These are phyloP conservation scores for Globisporangium abappressorium DNA, from an alignment of 352 stramenopile genomes.

Conservation along the genomic window DNA sequence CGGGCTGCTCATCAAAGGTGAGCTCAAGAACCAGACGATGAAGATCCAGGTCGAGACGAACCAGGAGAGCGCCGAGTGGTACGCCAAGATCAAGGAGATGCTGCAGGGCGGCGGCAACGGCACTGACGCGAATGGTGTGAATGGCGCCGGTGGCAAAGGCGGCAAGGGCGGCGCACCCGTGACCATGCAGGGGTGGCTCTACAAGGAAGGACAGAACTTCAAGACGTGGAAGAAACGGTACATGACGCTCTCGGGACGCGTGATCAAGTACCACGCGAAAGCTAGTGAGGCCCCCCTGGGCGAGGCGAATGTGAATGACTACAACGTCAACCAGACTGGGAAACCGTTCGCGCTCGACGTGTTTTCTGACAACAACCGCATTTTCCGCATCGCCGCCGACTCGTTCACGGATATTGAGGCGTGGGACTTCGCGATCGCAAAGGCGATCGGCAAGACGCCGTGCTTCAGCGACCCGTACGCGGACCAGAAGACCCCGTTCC, in stretches of 20 bases:
- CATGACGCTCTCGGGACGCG: conserved; percentile 58
- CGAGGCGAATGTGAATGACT: conserved; percentile 60
- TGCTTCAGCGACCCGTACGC: conserved; percentile 69
- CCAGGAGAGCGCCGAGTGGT: conserved; percentile 60
- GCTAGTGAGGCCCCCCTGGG: conserved; percentile 54
- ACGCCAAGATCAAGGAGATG: conserved; percentile 42
- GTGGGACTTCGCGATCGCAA: conserved; percentile 62
- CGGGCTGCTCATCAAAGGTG: conserved; percentile 51
- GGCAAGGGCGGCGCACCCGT: conserved; percentile 18
- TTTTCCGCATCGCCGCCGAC: conserved; percentile 63
- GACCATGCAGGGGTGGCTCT: conserved; percentile 70
- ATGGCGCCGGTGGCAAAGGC: not conserved
- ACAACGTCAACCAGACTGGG: conserved; percentile 57
- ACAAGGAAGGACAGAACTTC: conserved; percentile 85
- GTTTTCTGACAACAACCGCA: conserved; percentile 81
- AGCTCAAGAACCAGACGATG: conserved; percentile 71
- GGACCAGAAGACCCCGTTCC: conserved; percentile 55
- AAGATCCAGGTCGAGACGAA: conserved; percentile 71
- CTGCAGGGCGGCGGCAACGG: conserved; percentile 23
- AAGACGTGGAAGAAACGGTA: conserved; percentile 87
- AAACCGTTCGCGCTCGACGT: conserved; percentile 73
- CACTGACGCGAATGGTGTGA: conserved; percentile 6
- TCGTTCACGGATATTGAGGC: conserved; percentile 70
- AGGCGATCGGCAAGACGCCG: conserved; percentile 42
- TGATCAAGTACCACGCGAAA: conserved; percentile 69